These are phyloP conservation scores for Magnusiomyces suaveolens DNA, from an alignment of 1,139 yeast species.

Conservation along the genomic window DNA sequence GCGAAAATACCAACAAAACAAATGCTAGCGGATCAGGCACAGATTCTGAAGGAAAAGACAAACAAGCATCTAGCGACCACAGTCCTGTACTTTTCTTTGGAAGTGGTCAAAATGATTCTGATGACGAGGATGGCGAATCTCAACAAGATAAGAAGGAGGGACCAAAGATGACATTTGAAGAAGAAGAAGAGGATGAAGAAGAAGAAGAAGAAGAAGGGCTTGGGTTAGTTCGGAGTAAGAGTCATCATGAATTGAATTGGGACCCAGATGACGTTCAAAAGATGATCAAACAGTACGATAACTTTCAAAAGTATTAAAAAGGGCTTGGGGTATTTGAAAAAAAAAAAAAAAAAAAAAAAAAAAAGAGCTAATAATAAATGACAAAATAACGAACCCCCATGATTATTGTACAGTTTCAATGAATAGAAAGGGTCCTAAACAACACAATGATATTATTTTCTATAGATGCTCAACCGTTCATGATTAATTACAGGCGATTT, in stretches of 20 bases:
- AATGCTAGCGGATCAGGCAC: no score
- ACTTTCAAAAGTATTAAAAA: neutral
- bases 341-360: no score
- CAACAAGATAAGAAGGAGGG: neutral
- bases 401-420: no score
- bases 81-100: neutral
- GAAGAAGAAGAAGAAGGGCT: conserved; percentile 8
- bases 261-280: conserved; percentile 3
- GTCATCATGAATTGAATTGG: conserved; percentile 17
- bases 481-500: no score
- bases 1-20: neutral
- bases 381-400: no score
- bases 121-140: neutral
- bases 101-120: neutral
- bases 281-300: neutral
- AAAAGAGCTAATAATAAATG: no score
- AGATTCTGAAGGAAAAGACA: neutral
- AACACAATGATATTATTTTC: no score
- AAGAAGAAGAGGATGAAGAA: conserved; percentile 3
- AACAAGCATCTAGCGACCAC: neutral
- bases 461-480: no score
- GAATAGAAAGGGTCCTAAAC: no score
- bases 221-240: conserved; percentile 17
- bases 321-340: no score
- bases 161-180: conserved; percentile 1